Evolutionary conservation across 164 flowering plant genomes (phyloP), one percentile per base, ranked within the genome.

Genomic region (Saururus chinensis): DNA sequence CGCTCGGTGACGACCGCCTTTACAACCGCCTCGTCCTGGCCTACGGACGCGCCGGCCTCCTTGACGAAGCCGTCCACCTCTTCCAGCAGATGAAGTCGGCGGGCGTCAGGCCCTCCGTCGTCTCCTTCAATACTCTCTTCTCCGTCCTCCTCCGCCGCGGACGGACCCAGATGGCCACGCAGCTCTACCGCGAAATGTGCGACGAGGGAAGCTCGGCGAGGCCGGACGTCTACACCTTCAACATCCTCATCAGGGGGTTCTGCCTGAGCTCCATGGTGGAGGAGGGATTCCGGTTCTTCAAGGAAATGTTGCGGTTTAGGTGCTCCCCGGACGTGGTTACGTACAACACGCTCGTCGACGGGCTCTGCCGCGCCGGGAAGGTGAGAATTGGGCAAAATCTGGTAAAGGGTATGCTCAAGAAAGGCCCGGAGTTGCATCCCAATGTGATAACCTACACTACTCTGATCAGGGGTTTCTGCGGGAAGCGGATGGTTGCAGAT

Each of bases 391-490:
- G 89, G 0, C 80, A 65, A 22, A 84, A 84, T 75, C 74, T 86
- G 66, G 65, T 88, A 42, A 82, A 78, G 66, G 91, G 86, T 23
- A 86, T 90, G 97, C 26, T 25, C 0, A 81, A 59, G 70, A 86
- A 80, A 55, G 40, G 74, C 14, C 22, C 48, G 21, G 76, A 74
- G 59, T 73, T 84, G 79, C 75, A 56, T 41, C 95, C 97, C 13
- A 82, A 83, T 70, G 84, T 88, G 52, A 84, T 88, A 67, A 83
- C 85, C 53, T 88, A 84, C 57, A 90, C 95, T 0, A 82, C 95
- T 65, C 78, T 88, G 88, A 75, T 90, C 45, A 78, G 91, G 76
- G 95, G 89, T 48, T 86, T 77, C 62, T 90, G 97, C 66, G 74
- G 68, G 77, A 88, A 80, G 58, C 74, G 64, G 49, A 76, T 75